A percentile compares a stretch with the other conserved stretches of the same genome.
phyloP scores from a whole-genome alignment of 257 asterid genomes.

The Echites panduratus region DNA sequence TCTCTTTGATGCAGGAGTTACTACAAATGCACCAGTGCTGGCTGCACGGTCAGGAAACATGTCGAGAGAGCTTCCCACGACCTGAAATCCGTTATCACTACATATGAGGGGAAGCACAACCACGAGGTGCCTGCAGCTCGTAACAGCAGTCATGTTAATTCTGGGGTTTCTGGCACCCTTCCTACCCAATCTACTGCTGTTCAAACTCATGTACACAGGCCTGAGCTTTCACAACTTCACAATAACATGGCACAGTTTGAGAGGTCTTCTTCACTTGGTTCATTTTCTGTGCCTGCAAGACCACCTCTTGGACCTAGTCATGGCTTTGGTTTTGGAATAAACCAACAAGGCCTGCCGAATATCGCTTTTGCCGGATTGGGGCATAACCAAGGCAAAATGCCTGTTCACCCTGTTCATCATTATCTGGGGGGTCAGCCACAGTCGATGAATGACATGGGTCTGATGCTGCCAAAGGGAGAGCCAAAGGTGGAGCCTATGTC shows the following conservation, averaged over 20 bases:
- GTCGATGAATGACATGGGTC: constrained; percentile 29
- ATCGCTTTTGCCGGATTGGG: constrained; percentile 42
- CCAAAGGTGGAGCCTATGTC: constrained; percentile 46
- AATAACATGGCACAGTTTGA: constrained; percentile 38
- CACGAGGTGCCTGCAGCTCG: constrained; percentile 85
- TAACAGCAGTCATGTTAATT: constrained; percentile 52
- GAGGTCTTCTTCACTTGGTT: constrained; percentile 33
- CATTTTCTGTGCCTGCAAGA: constrained; percentile 38
- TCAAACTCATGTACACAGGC: constrained; percentile 37
- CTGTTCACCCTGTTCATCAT: constrained; percentile 30
- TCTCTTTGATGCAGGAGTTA: constrained; percentile 54
- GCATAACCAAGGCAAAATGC: constrained; percentile 36
- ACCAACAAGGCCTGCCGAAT: constrained; percentile 37
- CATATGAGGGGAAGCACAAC: constrained; percentile 86
- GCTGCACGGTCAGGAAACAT: constrained; percentile 75
- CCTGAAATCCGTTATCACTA: constrained; percentile 70
- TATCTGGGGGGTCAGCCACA: constrained; percentile 37
- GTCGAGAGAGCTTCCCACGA: constrained; percentile 89
- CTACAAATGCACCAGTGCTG: constrained; percentile 80
- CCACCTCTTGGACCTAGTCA: constrained; percentile 42
- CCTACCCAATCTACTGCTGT: constrained; percentile 27
- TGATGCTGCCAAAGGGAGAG: constrained; percentile 52
- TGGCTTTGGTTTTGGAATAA: constrained; percentile 46
- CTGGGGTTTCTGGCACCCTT: constrained; percentile 23
- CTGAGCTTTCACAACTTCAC: constrained; percentile 49